Evolutionary conservation across 371 early-diverging fungal genomes (phyloP).

Genomic region (Rhizopus delemar): DNA sequence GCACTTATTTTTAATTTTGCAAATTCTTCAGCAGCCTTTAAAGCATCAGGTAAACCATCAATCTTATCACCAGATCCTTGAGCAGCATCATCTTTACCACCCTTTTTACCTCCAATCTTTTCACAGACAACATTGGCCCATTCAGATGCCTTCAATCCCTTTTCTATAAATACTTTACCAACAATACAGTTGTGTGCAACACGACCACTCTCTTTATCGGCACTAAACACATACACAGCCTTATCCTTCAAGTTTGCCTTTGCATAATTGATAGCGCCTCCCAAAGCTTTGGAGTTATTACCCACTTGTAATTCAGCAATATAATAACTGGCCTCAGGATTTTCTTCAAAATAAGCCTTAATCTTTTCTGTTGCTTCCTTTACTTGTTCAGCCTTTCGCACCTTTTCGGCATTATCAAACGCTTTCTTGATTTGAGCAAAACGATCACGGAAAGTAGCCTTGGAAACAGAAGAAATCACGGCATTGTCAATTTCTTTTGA

Average conservation of each 20-base stretch:
- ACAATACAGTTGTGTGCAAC: slow-evolving; percentile 87
- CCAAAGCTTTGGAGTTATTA: slow-evolving; percentile 73
- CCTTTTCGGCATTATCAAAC: slow-evolving; percentile 89
- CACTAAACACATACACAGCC: slow-evolving; percentile 82
- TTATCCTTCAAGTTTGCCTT: slow-evolving; percentile 76
- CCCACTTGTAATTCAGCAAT: slow-evolving; percentile 70
- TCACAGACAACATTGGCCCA: slow-evolving; percentile 87
- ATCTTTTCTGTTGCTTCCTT: slow-evolving; percentile 81
- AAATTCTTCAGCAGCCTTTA: slow-evolving; percentile 74
- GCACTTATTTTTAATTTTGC: slow-evolving; percentile 64
- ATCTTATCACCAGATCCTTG: slow-evolving; percentile 77
- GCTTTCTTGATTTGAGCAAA: slow-evolving; percentile 75
- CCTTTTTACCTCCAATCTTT: slow-evolving; percentile 88
- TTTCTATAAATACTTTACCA: slow-evolving; percentile 60
- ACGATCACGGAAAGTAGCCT: slow-evolving; percentile 72
- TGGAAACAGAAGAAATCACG: slow-evolving; percentile 79
- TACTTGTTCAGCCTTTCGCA: slow-evolving; percentile 78
- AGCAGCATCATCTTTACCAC: slow-evolving; percentile 86
- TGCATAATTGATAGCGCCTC: slow-evolving; percentile 75
- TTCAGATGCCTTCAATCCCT: slow-evolving; percentile 85
- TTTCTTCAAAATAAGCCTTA: slow-evolving; percentile 73
- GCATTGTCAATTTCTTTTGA: slow-evolving; percentile 81
- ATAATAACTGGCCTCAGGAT: slow-evolving; percentile 63
- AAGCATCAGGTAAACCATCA: slow-evolving; percentile 71
- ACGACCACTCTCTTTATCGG: slow-evolving; percentile 68